A percentile compares a stretch with the other conserved stretches of the same genome.
Evolutionary conservation across 164 flowering plant genomes (phyloP).

Genomic region (Stephania cephalantha): DNA sequence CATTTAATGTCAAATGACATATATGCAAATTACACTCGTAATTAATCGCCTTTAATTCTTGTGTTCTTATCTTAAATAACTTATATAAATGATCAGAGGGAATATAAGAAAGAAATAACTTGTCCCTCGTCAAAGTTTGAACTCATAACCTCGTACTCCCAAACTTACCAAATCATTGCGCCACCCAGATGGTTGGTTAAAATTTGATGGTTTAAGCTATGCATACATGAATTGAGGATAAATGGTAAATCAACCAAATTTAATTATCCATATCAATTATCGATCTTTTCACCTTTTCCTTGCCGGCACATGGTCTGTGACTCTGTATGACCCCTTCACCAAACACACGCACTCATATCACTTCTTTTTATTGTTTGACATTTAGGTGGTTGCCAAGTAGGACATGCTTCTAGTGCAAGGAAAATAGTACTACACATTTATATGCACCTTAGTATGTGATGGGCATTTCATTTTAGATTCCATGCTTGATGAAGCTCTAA

Average conservation of each 20-base stretch:
- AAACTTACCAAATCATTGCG: no score
- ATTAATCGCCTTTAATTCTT: no score
- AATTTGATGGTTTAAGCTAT: no score
- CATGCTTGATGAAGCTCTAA: neutral
- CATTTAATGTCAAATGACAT: no score
- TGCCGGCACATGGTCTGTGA: neutral
- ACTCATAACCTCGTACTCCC: no score
- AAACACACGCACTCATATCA: neutral
- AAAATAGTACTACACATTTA: neutral
- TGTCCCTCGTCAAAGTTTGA: no score
- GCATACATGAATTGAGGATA: no score
- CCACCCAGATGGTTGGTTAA: no score
- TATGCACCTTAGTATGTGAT: neutral
- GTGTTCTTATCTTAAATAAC: no score
- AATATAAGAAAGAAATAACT: no score
- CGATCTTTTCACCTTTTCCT: neutral
- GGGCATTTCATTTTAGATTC: neutral
- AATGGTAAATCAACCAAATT: neutral
- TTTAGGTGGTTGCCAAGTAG: conserved; percentile 1
- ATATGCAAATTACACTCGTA: no score
- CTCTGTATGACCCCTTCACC: neutral
- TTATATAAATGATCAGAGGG: no score
- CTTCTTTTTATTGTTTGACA: neutral
- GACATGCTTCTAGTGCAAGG: neutral
- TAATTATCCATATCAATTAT: neutral